A percentile compares a stretch with the other conserved stretches of the same genome.
Evolutionary conservation across 495 filamentous ascomycete genomes (phyloP).

Genomic region (Lepraria neglecta): DNA sequence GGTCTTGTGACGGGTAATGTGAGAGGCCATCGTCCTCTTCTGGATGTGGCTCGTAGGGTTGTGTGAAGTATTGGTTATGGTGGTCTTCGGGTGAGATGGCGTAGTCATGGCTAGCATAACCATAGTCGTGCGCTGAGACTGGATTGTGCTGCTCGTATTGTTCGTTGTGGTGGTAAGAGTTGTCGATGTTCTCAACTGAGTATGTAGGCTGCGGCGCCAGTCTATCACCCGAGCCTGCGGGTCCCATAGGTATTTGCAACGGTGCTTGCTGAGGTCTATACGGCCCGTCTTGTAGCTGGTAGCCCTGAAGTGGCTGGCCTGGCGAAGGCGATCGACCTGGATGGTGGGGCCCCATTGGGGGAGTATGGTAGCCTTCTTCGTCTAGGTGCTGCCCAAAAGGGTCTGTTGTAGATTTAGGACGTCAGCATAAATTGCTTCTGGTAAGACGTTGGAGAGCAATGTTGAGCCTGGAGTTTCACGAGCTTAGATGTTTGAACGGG

Average conservation of each 20-base stretch:
- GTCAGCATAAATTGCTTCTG: neutral
- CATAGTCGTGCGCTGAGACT: constrained; percentile 35
- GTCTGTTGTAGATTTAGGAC: constrained; percentile 9
- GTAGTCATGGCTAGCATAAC: constrained; percentile 56
- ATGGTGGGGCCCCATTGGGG: constrained; percentile 49
- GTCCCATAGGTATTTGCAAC: constrained; percentile 64
- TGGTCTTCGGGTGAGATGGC: constrained; percentile 73
- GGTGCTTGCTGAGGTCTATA: constrained; percentile 46
- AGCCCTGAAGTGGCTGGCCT: constrained; percentile 55
- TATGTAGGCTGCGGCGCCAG: constrained; percentile 73
- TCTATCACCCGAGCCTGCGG: constrained; percentile 52
- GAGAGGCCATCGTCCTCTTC: constrained; percentile 48
- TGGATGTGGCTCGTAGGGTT: constrained; percentile 68
- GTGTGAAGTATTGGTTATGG: constrained; percentile 79
- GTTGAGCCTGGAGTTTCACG: neutral
- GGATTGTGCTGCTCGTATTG: constrained; percentile 51
- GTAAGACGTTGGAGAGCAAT: neutral
- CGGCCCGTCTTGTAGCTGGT: constrained; percentile 65
- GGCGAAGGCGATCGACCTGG: constrained; percentile 51
- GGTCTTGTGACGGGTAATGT: constrained; percentile 45
- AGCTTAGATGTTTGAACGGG: neutral
- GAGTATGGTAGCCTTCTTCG: constrained; percentile 55
- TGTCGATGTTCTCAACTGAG: constrained; percentile 70
- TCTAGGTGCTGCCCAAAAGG: constrained; percentile 25
- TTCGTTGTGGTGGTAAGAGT: constrained; percentile 64